Evolutionary conservation across 2,329 filamentous ascomycete species (phyloP).

Genomic region (Trichoderma koningiopsis): DNA sequence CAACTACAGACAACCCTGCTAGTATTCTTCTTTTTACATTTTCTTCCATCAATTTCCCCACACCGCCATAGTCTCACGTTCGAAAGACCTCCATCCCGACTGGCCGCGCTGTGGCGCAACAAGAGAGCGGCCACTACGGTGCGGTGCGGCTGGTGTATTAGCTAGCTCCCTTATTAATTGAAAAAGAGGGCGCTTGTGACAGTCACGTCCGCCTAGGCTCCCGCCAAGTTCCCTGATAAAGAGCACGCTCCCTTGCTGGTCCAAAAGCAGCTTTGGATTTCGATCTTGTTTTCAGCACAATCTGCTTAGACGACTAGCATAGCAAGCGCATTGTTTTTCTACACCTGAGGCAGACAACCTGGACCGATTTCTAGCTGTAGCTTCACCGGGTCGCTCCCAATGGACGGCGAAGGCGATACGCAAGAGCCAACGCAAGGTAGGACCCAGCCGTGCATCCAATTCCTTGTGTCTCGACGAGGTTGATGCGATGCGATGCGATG

Average conservation of each 20-base stretch:
- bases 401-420: slow-evolving; percentile 48
- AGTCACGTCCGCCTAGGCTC: slow-evolving; percentile 1
- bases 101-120: slow-evolving; percentile 5
- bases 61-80: not conserved
- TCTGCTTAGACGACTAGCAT: not conserved
- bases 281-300: not conserved
- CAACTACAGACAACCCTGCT: not conserved
- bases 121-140: not conserved
- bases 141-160: slow-evolving; percentile 2
- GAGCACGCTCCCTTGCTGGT: not conserved
- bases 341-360: slow-evolving; percentile 24
- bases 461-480: not conserved
- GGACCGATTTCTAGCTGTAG: slow-evolving; percentile 32
- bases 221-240: slow-evolving; percentile 1
- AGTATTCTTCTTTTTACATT: not conserved
- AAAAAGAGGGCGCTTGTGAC: not conserved
- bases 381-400: slow-evolving; percentile 41
- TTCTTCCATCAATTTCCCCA: not conserved
- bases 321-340: not conserved
- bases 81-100: not conserved
- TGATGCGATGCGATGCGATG: not conserved
- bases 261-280: not conserved
- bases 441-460: not conserved
- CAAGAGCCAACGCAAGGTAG: slow-evolving; percentile 50
- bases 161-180: slow-evolving; percentile 10